These are phyloP conservation scores for Nicotiana noctiflora DNA, from an alignment of 257 asterid species.

Conservation along the genomic window DNA sequence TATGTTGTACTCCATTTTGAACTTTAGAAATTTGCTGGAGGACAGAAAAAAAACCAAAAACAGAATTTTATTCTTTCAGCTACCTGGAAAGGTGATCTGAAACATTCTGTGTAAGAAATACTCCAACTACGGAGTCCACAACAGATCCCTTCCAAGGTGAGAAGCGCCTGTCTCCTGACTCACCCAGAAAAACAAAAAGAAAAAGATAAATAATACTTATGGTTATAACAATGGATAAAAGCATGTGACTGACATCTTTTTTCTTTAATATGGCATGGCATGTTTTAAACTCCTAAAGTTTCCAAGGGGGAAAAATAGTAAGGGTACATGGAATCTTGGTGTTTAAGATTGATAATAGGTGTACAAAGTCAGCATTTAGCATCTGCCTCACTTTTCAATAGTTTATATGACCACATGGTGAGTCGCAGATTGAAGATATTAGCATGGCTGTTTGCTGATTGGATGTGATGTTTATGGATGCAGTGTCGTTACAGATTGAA, in stretches of 20 bases:
- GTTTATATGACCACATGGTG: neutral
- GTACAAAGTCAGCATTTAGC: neutral
- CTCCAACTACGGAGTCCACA: conserved; percentile 49
- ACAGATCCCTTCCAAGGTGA: conserved; percentile 58
- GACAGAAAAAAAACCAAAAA: neutral
- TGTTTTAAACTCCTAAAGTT: neutral
- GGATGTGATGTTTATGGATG: neutral
- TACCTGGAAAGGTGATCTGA: conserved; percentile 56
- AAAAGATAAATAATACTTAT: neutral
- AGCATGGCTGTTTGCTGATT: neutral
- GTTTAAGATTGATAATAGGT: neutral
- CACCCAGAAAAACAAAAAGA: neutral
- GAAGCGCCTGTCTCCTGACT: conserved; percentile 49
- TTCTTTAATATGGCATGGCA: neutral
- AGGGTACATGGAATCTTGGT: neutral
- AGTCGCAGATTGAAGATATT: neutral
- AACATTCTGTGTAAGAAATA: conserved; percentile 51
- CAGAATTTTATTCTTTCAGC: conserved; percentile 11
- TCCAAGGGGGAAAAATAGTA: neutral
- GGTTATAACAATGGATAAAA: neutral
- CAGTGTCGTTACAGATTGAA: neutral
- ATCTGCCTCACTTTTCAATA: neutral
- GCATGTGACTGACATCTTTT: neutral
- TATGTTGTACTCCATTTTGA: neutral
- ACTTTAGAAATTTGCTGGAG: conserved; percentile 2